phyloP scores from a whole-genome alignment of 228 moss, liverwort and hornwort genomes.

The Sphagnum magellanicum region DNA sequence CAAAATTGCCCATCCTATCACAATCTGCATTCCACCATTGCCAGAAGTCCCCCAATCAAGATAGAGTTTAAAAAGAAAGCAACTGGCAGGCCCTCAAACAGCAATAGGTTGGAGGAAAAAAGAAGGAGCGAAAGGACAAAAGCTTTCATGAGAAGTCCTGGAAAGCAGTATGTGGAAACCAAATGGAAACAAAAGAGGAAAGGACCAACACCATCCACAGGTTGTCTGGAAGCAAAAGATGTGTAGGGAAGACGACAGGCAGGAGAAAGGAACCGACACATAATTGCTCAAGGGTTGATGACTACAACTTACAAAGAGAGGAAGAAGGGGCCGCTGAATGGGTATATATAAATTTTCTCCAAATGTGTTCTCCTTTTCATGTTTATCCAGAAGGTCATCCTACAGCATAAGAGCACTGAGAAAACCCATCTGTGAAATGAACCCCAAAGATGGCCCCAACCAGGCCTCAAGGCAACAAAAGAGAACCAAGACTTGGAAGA shows the following conservation, averaged over 20 bases:
- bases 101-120: background rate
- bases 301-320: slow-evolving; percentile 57
- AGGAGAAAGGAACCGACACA: too few relatives aligned
- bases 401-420: slow-evolving; percentile 3
- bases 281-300: background rate
- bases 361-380: slow-evolving; percentile 65
- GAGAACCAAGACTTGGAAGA: too few relatives aligned
- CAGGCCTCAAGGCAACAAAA: too few relatives aligned
- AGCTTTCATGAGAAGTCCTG: background rate
- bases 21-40: slow-evolving; percentile 55
- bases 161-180: background rate
- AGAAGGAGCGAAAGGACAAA: background rate
- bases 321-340: slow-evolving; percentile 37
- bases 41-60: background rate
- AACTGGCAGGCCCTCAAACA: background rate
- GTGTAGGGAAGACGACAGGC: too few relatives aligned
- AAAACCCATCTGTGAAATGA: too few relatives aligned
- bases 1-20: slow-evolving; percentile 48
- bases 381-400: slow-evolving; percentile 73
- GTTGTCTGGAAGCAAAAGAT: background rate
- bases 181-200: background rate
- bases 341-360: slow-evolving; percentile 69
- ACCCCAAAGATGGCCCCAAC: too few relatives aligned
- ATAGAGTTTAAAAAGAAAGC: too few relatives aligned
- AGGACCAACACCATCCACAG: background rate